A percentile compares a stretch with the other conserved stretches of the same genome.
Conservation (phyloP, 176 grass and related monocot genomes). For the Hsuehochloa calcarea region DNA sequence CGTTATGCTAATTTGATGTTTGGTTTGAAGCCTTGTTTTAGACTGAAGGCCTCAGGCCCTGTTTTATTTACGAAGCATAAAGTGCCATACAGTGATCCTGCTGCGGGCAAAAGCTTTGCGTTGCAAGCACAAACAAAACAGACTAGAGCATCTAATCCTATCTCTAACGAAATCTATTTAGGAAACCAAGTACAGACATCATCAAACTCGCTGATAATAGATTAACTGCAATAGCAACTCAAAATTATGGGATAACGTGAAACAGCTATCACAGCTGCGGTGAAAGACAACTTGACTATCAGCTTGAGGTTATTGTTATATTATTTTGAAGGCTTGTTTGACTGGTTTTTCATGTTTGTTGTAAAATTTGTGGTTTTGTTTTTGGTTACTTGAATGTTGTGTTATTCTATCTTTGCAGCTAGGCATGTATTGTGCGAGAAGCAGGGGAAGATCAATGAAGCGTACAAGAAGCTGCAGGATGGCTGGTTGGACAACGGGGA, state of each 20-base stretch:
- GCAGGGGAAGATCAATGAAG: constrained; percentile 96
- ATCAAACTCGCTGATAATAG: too few species aligned
- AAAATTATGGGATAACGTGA: neutral
- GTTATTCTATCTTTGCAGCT: constrained; percentile 41
- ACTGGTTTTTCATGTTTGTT: neutral
- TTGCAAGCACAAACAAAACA: neutral
- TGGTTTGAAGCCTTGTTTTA: neutral
- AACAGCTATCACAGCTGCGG: neutral
- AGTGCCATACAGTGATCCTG: neutral
- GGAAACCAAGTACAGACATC: too few species aligned
- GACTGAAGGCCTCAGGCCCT: neutral
- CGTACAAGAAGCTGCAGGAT: constrained; percentile 95
- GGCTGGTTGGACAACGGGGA: constrained; percentile 92
- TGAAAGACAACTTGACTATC: neutral
- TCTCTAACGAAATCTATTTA: neutral
- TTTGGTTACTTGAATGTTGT: neutral
- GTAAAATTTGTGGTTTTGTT: neutral
- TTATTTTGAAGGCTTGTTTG: neutral
- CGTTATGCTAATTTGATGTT: neutral
- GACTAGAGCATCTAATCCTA: neutral
- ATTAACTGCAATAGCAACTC: neutral
- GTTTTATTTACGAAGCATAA: neutral
- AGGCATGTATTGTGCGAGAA: constrained; percentile 91
- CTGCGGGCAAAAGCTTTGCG: neutral
- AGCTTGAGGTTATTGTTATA: neutral